These are phyloP conservation scores for Sarcomyxa edulis DNA, from an alignment of 768 basidiomycete genomes.

Conservation along the genomic window DNA sequence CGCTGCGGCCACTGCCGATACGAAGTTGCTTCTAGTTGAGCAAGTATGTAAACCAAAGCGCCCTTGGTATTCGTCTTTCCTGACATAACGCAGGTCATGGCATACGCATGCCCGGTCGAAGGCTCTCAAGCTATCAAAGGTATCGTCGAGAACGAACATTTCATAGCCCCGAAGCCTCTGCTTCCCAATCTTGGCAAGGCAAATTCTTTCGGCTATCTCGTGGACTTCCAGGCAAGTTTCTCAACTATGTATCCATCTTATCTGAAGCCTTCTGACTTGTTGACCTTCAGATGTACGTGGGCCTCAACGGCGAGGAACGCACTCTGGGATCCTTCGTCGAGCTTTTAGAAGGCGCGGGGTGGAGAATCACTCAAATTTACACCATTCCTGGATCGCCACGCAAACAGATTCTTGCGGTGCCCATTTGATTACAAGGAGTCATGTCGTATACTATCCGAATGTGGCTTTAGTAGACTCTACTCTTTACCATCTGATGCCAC, in stretches of 20 bases:
- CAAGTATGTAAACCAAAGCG: slow-evolving; percentile 1
- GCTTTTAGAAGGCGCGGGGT: slow-evolving; percentile 18
- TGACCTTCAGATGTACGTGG: slow-evolving; percentile 22
- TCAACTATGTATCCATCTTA: neutral
- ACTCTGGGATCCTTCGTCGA: slow-evolving; percentile 19
- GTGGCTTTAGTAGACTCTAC: too few species aligned
- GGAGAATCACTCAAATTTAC: slow-evolving; percentile 15
- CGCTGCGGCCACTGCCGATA: slow-evolving; percentile 14
- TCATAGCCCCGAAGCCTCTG: slow-evolving; percentile 17
- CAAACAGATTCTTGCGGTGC: slow-evolving; percentile 3
- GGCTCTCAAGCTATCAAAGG: slow-evolving; percentile 1
- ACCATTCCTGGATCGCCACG: neutral
- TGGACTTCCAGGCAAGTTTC: slow-evolving; percentile 21
- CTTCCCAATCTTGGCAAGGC: slow-evolving; percentile 20
- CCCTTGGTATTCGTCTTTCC: neutral
- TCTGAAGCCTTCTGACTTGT: too few species aligned
- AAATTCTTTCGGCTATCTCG: slow-evolving; percentile 11
- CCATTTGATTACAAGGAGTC: too few species aligned
- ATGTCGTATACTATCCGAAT: too few species aligned
- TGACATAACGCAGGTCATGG: slow-evolving; percentile 4
- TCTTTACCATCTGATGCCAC: too few species aligned
- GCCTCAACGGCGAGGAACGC: slow-evolving; percentile 23
- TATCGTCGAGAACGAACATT: slow-evolving; percentile 1
- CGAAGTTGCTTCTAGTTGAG: slow-evolving; percentile 23
- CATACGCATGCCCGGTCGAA: slow-evolving; percentile 13